Base-by-base conservation (phyloP, 495 filamentous ascomycete species). In the Durotheca rogersii region DNA sequence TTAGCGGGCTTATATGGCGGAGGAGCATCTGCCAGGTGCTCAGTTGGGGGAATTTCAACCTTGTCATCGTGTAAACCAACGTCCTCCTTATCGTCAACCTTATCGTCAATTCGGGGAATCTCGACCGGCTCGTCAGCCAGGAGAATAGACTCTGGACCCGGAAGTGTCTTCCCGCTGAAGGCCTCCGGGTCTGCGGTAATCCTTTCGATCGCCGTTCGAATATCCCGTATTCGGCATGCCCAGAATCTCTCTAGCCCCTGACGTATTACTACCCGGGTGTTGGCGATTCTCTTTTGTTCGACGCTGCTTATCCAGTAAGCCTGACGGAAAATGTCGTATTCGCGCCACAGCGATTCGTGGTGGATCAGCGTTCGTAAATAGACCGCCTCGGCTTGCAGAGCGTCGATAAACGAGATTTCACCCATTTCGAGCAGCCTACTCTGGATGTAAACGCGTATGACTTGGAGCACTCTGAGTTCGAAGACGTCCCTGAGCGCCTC, bases 271-370 rank as follows among this genome's bases (percentile, higher is more conserved):
- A 12, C 5, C 1, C 36, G 36, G 11, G 12, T 11, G 12, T 39
- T 6, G 36, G 36, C 36, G 9, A 6, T 9, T 4, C 20, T 1
- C 7, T 6, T 4, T 17, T 6, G 7, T 2, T 23, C 27, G 3
- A 1, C 1, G 0, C 32, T 41, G 42, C 6, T 3, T 0, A 11
- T 9, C 47, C 30, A 45, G 17, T 12, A 6, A 5, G 0, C n/a
- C 4, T 16, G 11, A 5, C 18, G 54, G 17, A 50, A 54, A 1
- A 10, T 21, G 15, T 64, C 61, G 27, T 44, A 64, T 25, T 64
- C 50, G 12, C 10, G 7, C 34, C 53, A 64, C 3, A 53, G 0
- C 2, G 41, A 20, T 41, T 64, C 61, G 3, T 55, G 45, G 7
- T 35, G 25, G 7, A n/a, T 41, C 46, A 49, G 47, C 4, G 30